phyloP scores from a whole-genome alignment of 768 basidiomycete genomes.

The Tulasnella sp. region DNA sequence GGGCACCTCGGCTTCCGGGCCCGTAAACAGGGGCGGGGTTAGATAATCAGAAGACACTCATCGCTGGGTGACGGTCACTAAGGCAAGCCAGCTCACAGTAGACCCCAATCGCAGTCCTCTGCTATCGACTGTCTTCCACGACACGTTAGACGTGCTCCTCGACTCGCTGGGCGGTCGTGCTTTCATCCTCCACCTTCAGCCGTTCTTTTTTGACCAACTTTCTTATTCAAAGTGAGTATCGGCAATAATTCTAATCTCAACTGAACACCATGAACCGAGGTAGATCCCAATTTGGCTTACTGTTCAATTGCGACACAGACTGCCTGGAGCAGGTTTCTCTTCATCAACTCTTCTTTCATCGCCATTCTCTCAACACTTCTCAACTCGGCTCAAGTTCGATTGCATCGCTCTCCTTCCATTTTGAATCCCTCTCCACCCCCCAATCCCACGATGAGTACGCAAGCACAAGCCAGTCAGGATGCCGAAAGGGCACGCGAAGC shows the following conservation, averaged over 20 bases:
- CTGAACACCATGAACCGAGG: neutral
- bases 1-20: neutral
- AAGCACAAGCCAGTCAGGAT: neutral
- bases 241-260: neutral
- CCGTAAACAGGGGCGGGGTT: neutral
- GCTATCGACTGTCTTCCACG: neutral
- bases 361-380: neutral
- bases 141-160: constrained; percentile 8
- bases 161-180: neutral
- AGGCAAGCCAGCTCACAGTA: neutral
- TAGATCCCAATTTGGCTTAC: neutral
- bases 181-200: neutral
- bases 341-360: neutral
- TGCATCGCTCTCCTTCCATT: too few species aligned
- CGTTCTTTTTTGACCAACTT: neutral
- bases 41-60: neutral
- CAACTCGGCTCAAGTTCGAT: neutral
- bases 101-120: neutral
- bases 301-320: neutral
- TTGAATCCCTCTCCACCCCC: neutral
- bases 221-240: neutral
- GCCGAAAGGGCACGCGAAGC: neutral
- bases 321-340: neutral
- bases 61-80: neutral
- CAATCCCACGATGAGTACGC: neutral